Conservation (phyloP, 768 basidiomycete genomes). For the Amanita pseudoporphyria region DNA sequence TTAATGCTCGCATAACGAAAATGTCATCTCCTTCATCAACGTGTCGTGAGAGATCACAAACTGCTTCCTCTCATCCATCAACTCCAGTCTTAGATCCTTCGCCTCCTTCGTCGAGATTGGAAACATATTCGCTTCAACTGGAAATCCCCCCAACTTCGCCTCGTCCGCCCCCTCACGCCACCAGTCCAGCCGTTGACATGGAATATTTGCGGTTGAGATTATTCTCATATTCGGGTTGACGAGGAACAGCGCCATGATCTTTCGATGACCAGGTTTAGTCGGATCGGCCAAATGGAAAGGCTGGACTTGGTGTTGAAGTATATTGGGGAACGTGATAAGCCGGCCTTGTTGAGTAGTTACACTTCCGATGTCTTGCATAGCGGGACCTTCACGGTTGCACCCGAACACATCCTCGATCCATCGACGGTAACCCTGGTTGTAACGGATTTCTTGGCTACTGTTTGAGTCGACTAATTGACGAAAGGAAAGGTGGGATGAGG, state of each 20-base stretch:
- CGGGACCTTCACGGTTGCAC: slow-evolving; percentile 10
- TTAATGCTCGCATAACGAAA: slow-evolving; percentile 17
- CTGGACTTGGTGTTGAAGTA: slow-evolving; percentile 22
- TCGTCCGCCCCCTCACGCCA: slow-evolving; percentile 9
- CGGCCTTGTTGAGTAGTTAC: slow-evolving; percentile 18
- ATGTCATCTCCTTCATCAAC: slow-evolving; percentile 6
- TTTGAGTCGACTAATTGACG: slow-evolving; percentile 13
- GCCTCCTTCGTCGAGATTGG: slow-evolving; percentile 17
- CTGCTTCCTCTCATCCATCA: slow-evolving; percentile 19
- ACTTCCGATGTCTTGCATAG: slow-evolving; percentile 15
- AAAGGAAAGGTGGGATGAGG: slow-evolving; percentile 19
- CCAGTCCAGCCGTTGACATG: slow-evolving; percentile 19
- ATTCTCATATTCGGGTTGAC: slow-evolving; percentile 20
- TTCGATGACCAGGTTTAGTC: slow-evolving; percentile 25
- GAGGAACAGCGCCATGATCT: slow-evolving; percentile 28
- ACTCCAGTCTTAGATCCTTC: slow-evolving; percentile 13
- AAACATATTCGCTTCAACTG: slow-evolving; percentile 15
- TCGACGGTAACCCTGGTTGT: slow-evolving; percentile 12
- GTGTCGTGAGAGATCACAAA: slow-evolving; percentile 10
- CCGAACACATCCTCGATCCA: slow-evolving; percentile 14
- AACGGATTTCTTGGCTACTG: slow-evolving; percentile 9
- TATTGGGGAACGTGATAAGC: slow-evolving; percentile 23
- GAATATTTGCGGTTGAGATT: slow-evolving; percentile 18
- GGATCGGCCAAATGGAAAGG: slow-evolving; percentile 22
- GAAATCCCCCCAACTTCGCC: slow-evolving; percentile 12